Percentiles rank a stretch among this genome's conserved stretches.
Evolutionary conservation across 805 yeast genomes (phyloP).

Genomic region (Starmerella bombicola): DNA sequence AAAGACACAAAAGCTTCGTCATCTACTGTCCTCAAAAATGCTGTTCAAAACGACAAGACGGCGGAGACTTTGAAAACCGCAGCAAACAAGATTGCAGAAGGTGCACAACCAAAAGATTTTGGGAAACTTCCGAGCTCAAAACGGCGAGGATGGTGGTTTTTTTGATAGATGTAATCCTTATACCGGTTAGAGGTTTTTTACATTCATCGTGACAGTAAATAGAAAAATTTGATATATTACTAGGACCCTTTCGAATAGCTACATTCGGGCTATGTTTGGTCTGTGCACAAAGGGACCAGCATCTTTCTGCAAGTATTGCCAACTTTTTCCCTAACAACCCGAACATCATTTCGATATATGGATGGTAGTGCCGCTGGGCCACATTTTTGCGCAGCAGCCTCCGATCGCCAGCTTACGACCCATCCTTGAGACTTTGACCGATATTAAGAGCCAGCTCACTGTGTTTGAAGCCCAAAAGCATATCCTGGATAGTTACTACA

Average conservation of each 20-base stretch:
- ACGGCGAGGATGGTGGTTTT: conserved; percentile 11
- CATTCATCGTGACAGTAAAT: too few species aligned
- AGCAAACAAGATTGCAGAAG: conserved; percentile 1
- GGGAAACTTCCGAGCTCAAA: conserved; percentile 4
- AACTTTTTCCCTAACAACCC: too few species aligned
- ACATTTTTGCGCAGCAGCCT: conserved; percentile 14
- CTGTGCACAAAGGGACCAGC: too few species aligned
- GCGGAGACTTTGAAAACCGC: conserved; percentile 1
- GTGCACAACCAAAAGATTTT: neutral
- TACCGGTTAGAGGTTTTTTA: too few species aligned
- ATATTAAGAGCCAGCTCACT: conserved; percentile 1
- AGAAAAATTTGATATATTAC: too few species aligned
- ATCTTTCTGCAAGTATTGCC: too few species aligned
- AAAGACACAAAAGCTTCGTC: neutral
- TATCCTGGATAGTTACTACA: conserved; percentile 4
- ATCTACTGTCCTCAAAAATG: conserved; percentile 2
- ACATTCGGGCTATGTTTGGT: too few species aligned
- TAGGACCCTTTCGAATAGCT: too few species aligned
- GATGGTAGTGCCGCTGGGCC: conserved; percentile 7
- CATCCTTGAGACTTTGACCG: neutral
- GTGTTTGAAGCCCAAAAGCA: conserved; percentile 2
- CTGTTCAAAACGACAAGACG: neutral
- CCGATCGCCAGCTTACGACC: conserved; percentile 9
- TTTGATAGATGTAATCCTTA: too few species aligned
- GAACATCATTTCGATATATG: too few species aligned